These are phyloP conservation scores for Volvariella surrecta DNA, from an alignment of 1,284 basidiomycete species.

Conservation along the genomic window DNA sequence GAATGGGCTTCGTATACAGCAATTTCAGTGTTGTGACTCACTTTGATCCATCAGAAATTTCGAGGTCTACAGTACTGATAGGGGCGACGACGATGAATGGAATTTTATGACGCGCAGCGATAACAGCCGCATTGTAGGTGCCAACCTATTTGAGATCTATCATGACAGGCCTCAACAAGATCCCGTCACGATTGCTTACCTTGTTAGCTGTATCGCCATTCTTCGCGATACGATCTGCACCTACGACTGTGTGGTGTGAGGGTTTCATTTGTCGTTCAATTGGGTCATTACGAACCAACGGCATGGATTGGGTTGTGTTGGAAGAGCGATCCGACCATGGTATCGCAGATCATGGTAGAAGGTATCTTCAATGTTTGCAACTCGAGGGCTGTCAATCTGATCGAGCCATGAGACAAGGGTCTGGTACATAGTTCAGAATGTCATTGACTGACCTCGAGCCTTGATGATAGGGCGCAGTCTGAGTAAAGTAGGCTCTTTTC, in stretches of 20 bases:
- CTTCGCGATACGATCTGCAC: slow-evolving; percentile 77
- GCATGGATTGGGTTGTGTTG: slow-evolving; percentile 82
- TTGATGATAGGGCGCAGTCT: slow-evolving; percentile 91
- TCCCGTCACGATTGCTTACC: slow-evolving; percentile 26
- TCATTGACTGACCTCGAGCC: slow-evolving; percentile 51
- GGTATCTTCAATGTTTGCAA: slow-evolving; percentile 76
- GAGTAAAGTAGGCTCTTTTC: slow-evolving; percentile 80
- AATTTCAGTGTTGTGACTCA: slow-evolving; percentile 28
- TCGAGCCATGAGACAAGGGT: slow-evolving; percentile 4
- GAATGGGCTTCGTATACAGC: not conserved
- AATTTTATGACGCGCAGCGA: slow-evolving; percentile 77
- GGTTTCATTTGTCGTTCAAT: not conserved
- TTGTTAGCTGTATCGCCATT: slow-evolving; percentile 96
- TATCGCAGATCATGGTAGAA: slow-evolving; percentile 91
- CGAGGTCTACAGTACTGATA: slow-evolving; percentile 81
- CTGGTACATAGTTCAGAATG: not conserved
- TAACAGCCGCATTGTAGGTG: slow-evolving; percentile 85
- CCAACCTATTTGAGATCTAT: slow-evolving; percentile 49
- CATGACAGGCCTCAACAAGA: slow-evolving; percentile 3
- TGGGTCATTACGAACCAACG: slow-evolving; percentile 48
- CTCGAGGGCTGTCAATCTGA: slow-evolving; percentile 79
- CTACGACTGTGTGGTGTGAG: slow-evolving; percentile 45
- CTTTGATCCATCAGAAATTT: slow-evolving; percentile 66
- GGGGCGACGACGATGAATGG: slow-evolving; percentile 90
- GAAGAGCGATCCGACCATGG: slow-evolving; percentile 89